A percentile compares a stretch with the other conserved stretches of the same genome.
Evolutionary conservation across 441 rosid genomes (phyloP).

Genomic region (Francoa sonchifolia): DNA sequence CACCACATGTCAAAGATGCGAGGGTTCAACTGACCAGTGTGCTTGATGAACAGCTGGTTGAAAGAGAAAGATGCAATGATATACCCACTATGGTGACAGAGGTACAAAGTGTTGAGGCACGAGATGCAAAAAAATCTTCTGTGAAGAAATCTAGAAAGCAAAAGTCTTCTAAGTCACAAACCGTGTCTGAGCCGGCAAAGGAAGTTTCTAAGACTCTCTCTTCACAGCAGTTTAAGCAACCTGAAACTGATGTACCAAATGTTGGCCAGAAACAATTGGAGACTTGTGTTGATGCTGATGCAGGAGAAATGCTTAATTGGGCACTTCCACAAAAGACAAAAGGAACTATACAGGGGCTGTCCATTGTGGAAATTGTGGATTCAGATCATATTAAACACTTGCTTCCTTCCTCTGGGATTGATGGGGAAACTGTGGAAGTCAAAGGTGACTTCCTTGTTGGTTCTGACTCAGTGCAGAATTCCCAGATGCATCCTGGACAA

Average conservation of each 20-base stretch:
- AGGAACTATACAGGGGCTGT: constrained; percentile 21
- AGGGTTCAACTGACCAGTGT: constrained; percentile 19
- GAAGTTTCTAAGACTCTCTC: constrained; percentile 28
- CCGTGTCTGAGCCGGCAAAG: constrained; percentile 52
- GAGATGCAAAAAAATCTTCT: constrained; percentile 48
- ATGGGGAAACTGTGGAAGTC: constrained; percentile 18
- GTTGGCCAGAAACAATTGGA: constrained; percentile 20
- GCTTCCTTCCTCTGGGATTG: constrained; percentile 19
- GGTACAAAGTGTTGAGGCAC: constrained; percentile 34
- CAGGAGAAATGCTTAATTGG: constrained; percentile 16
- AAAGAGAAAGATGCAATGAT: constrained; percentile 22
- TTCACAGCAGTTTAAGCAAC: constrained; percentile 32
- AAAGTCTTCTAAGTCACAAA: constrained; percentile 44
- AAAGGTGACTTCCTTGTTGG: constrained; percentile 23
- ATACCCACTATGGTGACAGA: constrained; percentile 24
- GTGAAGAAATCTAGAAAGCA: constrained; percentile 87
- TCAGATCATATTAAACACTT: constrained; percentile 20
- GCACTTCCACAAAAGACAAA: constrained; percentile 14
- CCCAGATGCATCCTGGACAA: constrained; percentile 31
- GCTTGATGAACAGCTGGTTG: constrained; percentile 18
- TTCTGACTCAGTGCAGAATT: constrained; percentile 20
- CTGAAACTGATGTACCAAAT: constrained; percentile 28
- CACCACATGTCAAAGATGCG: constrained; percentile 15
- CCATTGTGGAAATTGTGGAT: constrained; percentile 21
- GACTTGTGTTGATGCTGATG: constrained; percentile 8